These are phyloP conservation scores for Rhodamnia argentea DNA, from an alignment of 345 rosid species.

Conservation along the genomic window DNA sequence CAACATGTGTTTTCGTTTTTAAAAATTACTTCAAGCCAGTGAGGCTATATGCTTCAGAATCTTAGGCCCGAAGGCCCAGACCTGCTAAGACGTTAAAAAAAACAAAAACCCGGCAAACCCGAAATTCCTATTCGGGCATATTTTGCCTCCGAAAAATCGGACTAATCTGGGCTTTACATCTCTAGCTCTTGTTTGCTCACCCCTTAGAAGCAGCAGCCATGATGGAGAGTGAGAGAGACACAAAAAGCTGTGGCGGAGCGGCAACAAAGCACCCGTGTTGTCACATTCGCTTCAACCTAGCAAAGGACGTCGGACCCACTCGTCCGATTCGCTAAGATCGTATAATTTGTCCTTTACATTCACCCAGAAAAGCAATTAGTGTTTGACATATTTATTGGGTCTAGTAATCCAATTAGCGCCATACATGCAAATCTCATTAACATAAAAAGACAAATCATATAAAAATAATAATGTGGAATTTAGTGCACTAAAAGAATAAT, in stretches of 20 bases:
- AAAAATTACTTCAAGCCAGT: not conserved
- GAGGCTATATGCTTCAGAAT: not conserved
- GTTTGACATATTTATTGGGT: not conserved
- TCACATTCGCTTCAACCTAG: not conserved
- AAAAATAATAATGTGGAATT: not conserved
- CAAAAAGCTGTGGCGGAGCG: no score
- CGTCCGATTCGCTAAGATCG: no score
- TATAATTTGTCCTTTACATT: no score
- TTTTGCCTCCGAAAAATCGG: not conserved
- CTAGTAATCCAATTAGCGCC: not conserved
- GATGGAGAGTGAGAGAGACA: not conserved
- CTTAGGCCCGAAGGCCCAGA: not conserved
- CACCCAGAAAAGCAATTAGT: not conserved
- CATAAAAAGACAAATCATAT: not conserved
- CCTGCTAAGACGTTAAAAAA: not conserved
- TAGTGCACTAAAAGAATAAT: not conserved
- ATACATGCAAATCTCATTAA: not conserved
- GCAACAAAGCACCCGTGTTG: no score
- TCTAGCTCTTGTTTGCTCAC: not conserved
- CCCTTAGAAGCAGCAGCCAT: not conserved
- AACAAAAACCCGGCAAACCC: not conserved
- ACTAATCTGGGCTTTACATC: not conserved
- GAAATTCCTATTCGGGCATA: not conserved
- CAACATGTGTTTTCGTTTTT: not conserved
- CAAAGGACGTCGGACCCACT: not conserved